Base-by-base conservation (phyloP, 108 stramenopile genomes). In the Seminavis robusta region DNA sequence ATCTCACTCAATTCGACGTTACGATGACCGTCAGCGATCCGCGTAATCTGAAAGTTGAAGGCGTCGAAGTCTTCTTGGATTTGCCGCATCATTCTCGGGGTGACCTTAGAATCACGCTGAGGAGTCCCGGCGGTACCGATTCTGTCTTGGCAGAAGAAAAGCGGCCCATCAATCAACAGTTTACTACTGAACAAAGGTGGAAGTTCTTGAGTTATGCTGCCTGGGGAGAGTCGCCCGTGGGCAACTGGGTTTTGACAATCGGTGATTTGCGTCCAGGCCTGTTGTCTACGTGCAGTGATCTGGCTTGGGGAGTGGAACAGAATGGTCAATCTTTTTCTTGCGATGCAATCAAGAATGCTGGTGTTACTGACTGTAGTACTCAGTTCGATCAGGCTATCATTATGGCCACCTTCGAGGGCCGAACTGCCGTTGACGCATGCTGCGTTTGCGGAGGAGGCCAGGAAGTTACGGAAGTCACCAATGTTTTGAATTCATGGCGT, bases 141-240 rank as follows among this genome's bases (percentile, higher is more conserved):
- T 69, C 67, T 24, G 10, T 73, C 0, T 47, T 79, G 16, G 16
- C 11, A 20, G 67, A 71, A 4, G 61, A 66, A 16, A 36, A 31
- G 1, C 52, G 69, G 25, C 63, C 63, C 1, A 69, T 70, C 42
- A 34, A 46, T 28, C 41, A 28, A 2, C 39, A 51, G 21, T 1
- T 47, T 17, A 28, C 19, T 0, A 27, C 16, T 25, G 51, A 40
- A 20, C 33, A 70, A 36, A 49, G 69, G 29, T 71, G 69, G 73
- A 74, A 71, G 42, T 51, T 74, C 26, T 60, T 62, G 56, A 71
- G 73, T 0, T 52, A 74, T 7, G 30, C 60, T 4, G 54, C 63
- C 31, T 74, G 73, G 69, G 77, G 77, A 11, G 77, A 79, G 37
- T 16, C 11, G 27, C 32, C 56, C 8, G 21, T 33, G 16, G 73